Conservation (phyloP, 2,329 filamentous ascomycete genomes). For the Penicillium sp. region DNA sequence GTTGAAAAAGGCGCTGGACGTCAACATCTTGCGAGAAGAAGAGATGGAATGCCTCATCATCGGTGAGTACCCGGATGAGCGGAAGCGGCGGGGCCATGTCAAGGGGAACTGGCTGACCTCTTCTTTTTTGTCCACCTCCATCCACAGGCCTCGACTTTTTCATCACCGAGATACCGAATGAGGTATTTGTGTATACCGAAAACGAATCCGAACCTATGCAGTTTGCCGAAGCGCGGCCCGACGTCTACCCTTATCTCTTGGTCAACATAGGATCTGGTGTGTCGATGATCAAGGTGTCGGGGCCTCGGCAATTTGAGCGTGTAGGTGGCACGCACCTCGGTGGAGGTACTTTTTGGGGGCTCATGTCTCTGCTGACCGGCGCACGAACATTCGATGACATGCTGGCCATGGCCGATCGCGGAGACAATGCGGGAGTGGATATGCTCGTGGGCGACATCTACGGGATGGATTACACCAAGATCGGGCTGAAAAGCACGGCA, state of each 20-base stretch:
- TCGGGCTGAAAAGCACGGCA: conserved; percentile 88
- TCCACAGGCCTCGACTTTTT: conserved; percentile 85
- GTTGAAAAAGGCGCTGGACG: conserved; percentile 73
- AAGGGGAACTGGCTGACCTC: background rate
- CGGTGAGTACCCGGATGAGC: conserved; percentile 47
- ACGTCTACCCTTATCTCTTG: conserved; percentile 92
- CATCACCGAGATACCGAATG: conserved; percentile 92
- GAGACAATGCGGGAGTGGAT: conserved; percentile 89
- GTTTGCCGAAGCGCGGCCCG: conserved; percentile 68
- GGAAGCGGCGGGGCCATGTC: background rate
- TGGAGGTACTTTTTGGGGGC: conserved; percentile 94
- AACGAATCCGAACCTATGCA: conserved; percentile 78
- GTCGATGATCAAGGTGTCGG: conserved; percentile 93
- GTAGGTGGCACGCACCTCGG: conserved; percentile 93
- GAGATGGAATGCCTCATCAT: conserved; percentile 99
- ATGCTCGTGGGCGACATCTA: conserved; percentile 98
- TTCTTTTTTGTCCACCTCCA: background rate
- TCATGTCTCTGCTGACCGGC: conserved; percentile 87
- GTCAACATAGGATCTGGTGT: conserved; percentile 98
- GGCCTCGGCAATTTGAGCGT: conserved; percentile 76
- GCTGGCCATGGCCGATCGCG: conserved; percentile 81
- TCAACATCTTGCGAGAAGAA: conserved; percentile 86
- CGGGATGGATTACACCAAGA: conserved; percentile 90
- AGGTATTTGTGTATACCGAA: conserved; percentile 96
- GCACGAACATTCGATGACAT: conserved; percentile 96